Percentiles rank a stretch among this genome's conserved stretches.
These are phyloP conservation scores for Acephala macrosclerotiorum DNA, from an alignment of 2,329 filamentous ascomycete genomes.

Conservation along the genomic window DNA sequence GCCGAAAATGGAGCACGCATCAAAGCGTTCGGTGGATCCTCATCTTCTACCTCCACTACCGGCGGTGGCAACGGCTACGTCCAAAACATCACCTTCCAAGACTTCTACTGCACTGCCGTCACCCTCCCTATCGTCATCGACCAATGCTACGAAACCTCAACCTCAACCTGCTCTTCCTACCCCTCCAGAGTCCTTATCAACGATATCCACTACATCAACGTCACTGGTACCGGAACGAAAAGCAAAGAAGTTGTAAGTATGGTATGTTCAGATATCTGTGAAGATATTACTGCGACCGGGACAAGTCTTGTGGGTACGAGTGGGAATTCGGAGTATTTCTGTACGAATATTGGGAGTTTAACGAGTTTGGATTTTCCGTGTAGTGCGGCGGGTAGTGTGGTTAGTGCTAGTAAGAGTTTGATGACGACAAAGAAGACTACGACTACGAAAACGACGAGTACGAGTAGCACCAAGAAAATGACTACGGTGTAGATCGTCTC, in stretches of 20 bases:
- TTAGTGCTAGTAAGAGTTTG: constrained; percentile 1
- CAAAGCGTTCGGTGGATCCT: constrained; percentile 61
- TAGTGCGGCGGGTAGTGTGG: neutral
- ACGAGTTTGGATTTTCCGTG: constrained; percentile 18
- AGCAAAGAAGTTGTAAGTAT: constrained; percentile 19
- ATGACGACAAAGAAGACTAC: neutral
- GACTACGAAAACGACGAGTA: neutral
- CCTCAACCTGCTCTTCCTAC: constrained; percentile 6
- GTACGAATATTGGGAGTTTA: constrained; percentile 18
- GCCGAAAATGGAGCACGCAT: constrained; percentile 66
- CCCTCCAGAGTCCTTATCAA: constrained; percentile 19
- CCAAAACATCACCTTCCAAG: constrained; percentile 61
- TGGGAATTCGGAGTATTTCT: constrained; percentile 17
- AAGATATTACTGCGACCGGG: constrained; percentile 16
- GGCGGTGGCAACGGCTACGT: constrained; percentile 65
- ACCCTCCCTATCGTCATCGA: constrained; percentile 67
- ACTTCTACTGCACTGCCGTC: constrained; percentile 63
- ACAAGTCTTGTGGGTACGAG: constrained; percentile 17
- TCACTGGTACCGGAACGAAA: constrained; percentile 17
- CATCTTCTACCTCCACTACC: constrained; percentile 63
- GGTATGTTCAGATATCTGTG: constrained; percentile 16
- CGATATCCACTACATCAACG: constrained; percentile 21
- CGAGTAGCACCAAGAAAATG: neutral
- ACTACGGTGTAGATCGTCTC: neutral
- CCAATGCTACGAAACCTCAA: constrained; percentile 60